These are phyloP conservation scores for Capronia epimyces DNA, from an alignment of 2,329 filamentous ascomycete species.

Conservation along the genomic window DNA sequence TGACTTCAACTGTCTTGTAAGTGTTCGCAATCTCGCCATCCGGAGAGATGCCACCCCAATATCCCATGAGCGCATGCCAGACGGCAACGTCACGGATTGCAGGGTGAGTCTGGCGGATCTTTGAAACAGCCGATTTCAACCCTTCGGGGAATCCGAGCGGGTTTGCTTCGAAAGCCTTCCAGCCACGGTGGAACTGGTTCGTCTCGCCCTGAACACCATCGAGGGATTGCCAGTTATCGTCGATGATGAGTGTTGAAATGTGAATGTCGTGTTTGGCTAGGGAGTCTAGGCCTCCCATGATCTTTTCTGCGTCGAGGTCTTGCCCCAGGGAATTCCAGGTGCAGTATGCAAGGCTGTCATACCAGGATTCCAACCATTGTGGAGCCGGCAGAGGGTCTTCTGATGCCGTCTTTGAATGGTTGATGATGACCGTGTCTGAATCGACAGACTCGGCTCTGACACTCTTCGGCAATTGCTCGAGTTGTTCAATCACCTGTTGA, in stretches of 20 bases:
- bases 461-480: slow-evolving; percentile 23
- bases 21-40: slow-evolving; percentile 63
- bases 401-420: slow-evolving; percentile 41
- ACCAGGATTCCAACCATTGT: slow-evolving; percentile 78
- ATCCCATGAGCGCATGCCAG: slow-evolving; percentile 84
- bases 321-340: slow-evolving; percentile 95
- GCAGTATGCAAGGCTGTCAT: slow-evolving; percentile 88
- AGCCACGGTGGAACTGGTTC: slow-evolving; percentile 50
- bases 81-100: slow-evolving; percentile 79
- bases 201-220: slow-evolving; percentile 49
- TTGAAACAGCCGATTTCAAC: slow-evolving; percentile 62
- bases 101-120: slow-evolving; percentile 64
- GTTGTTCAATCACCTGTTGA: slow-evolving; percentile 17
- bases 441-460: slow-evolving; percentile 24
- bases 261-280: slow-evolving; percentile 68
- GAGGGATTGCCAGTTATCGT: slow-evolving; percentile 92
- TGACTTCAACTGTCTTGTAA: slow-evolving; percentile 66
- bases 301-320: slow-evolving; percentile 70
- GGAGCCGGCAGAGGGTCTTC: slow-evolving; percentile 29
- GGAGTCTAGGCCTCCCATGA: slow-evolving; percentile 67
- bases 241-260: slow-evolving; percentile 82
- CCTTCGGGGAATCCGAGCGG: slow-evolving; percentile 71
- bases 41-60: slow-evolving; percentile 84
- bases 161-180: slow-evolving; percentile 83
- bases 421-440: slow-evolving; percentile 31